Base-by-base conservation (phyloP, 139 green algal genomes). In the Chlamydomonas incerta region DNA sequence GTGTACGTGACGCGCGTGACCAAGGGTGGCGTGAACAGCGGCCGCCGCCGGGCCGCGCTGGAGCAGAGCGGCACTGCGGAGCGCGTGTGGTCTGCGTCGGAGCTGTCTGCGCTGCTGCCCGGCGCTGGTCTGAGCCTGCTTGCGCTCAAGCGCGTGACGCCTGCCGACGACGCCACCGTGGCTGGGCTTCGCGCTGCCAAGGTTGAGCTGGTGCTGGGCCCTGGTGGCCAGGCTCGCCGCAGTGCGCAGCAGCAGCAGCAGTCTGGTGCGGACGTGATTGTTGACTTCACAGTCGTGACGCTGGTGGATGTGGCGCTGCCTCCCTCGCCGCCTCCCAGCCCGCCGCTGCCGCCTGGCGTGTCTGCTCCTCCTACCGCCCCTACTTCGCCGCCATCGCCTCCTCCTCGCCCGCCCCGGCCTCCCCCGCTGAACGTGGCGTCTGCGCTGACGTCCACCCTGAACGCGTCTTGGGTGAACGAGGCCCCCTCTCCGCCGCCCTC, bases 261-360 rank as follows among this genome's bases (percentile, higher is more conserved):
- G 52, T 33, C 50, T 29, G 50, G 3, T 0, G 52, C 23, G 17
- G 55, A 37, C 21, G 73, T 81, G 17, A 33, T 69, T 31, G 73
- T 81, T 1, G 73, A 81, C 33, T 81, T 81, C 50, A 81, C 73
- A 9, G n/a, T 81, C 5, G 55, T 81, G 3, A 31, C 14, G 4
- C 52, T 28, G 13, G 31, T 81, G 17, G 73, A 81, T 29, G 73
- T 81, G 73, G 11, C 52, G 52, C 73, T 81, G 50, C 73, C 73
- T 31, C 73, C 73, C 15, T 81, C 73, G 50, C 73, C 73, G n/a
- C 73, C 73, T 20, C 50, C 73, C 24, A 69, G 52, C 34, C 73
- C 73, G 52, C 73, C 73, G n/a, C 33, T 81, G n/a, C n/a, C 31
- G 24, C 73, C 73, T 8, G 73, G 73, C 33, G 17, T 50, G 73